phyloP scores from a whole-genome alignment of 2,329 filamentous ascomycete genomes.

The Scytalidium lignicola region DNA sequence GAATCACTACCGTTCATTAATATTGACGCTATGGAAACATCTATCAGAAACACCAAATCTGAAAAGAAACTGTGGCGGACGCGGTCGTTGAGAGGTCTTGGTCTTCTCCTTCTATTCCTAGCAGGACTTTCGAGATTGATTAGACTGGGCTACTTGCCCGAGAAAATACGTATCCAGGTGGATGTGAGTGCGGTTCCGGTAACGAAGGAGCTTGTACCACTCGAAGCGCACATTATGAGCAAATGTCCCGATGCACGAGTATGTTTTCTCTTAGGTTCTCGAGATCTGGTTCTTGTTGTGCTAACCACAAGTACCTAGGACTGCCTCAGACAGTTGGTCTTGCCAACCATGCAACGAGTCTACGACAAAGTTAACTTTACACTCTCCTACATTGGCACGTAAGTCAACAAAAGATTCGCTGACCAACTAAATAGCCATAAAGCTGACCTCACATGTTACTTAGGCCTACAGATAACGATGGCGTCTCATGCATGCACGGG shows the following conservation, averaged over 20 bases:
- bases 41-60: neutral
- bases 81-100: too few relatives aligned
- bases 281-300: too few relatives aligned
- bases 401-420: slow-evolving; percentile 32
- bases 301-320: slow-evolving; percentile 38
- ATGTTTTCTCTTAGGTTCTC: slow-evolving; percentile 12
- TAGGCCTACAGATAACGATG: slow-evolving; percentile 68
- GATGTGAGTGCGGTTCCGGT: too few relatives aligned
- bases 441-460: slow-evolving; percentile 4
- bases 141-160: too few relatives aligned
- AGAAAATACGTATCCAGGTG: too few relatives aligned
- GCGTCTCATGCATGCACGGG: slow-evolving; percentile 84
- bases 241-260: slow-evolving; percentile 88
- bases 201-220: slow-evolving; percentile 50
- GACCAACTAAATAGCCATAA: neutral
- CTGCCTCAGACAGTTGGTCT: slow-evolving; percentile 73
- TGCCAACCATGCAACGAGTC: slow-evolving; percentile 81
- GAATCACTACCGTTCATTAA: neutral
- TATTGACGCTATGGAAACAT: neutral
- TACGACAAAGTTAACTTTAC: slow-evolving; percentile 84
- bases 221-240: slow-evolving; percentile 95
- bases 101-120: too few relatives aligned
- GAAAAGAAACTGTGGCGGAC: neutral
- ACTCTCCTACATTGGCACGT: slow-evolving; percentile 84
- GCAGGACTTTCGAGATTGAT: too few relatives aligned